These are phyloP conservation scores for Glomus cerebriforme DNA, from an alignment of 192 early-diverging fungal genomes.

Conservation along the genomic window DNA sequence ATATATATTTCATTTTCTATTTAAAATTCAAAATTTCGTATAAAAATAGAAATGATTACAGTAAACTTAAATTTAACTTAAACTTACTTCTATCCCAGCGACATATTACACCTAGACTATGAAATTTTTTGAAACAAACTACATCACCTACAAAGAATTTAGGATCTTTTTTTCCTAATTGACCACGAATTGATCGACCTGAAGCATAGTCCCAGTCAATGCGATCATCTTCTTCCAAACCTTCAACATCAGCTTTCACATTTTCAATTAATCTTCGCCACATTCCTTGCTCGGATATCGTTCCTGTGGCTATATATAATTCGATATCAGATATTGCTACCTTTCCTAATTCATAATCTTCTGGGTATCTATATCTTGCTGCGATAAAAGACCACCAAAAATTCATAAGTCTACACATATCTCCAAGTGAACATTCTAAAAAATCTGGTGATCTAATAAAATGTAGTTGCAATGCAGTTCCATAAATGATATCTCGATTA, in stretches of 20 bases:
- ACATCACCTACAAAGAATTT: constrained; percentile 28
- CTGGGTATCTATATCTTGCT: constrained; percentile 16
- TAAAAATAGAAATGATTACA: not conserved
- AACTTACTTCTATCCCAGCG: constrained; percentile 28
- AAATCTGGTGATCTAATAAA: constrained; percentile 11
- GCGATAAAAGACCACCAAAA: constrained; percentile 28
- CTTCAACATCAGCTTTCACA: constrained; percentile 16
- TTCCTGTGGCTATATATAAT: not conserved
- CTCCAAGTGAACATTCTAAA: not conserved
- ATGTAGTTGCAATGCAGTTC: constrained; percentile 21
- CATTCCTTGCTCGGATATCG: not conserved
- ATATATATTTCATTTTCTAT: not conserved
- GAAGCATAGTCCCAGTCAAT: constrained; percentile 26
- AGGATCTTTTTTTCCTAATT: constrained; percentile 23
- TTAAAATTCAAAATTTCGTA: not conserved
- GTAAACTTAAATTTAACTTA: not conserved
- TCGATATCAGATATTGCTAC: constrained; percentile 19
- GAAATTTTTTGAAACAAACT: constrained; percentile 26
- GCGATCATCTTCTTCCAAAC: constrained; percentile 21
- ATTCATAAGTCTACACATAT: constrained; percentile 16
- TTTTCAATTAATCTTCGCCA: constrained; percentile 13
- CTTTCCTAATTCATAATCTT: constrained; percentile 24
- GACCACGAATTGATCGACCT: not conserved
- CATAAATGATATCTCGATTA: constrained; percentile 25
- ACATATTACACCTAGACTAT: constrained; percentile 23